Evolutionary conservation across 164 flowering plant species (phyloP), one percentile per base, ranked within the genome.

Genomic region (Warburgia ugandensis): DNA sequence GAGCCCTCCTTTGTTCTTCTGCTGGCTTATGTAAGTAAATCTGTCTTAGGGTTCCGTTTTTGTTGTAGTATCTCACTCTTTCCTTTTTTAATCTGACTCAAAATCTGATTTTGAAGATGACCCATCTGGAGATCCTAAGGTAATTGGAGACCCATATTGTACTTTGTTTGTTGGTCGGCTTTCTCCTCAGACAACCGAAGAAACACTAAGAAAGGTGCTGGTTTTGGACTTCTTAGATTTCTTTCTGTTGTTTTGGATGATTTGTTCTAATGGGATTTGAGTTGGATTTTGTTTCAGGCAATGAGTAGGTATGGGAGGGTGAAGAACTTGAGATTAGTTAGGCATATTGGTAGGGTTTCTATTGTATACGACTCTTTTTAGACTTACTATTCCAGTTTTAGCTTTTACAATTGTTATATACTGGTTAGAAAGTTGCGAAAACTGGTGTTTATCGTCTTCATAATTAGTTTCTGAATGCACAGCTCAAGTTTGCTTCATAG

Each of bases 251-350:
- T 2, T 9, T 50, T 29, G 21, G 21, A 23, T 33, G 2, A 1
- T 32, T 30, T 21, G 11, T 50, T n/a, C 57, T 39, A 32, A 6
- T 49, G 19, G 16, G 1, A 23, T 48, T 53, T 11, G 9, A 25
- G 19, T 43, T 35, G 5, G 19, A 48, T 22, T 21, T 3, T 25
- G 26, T 29, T 52, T 21, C 33, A 86, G 94, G 90, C 78, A 31
- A 86, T 91, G 97, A 73, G 81, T 64, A 81, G 73, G 67, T 86
- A 76, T 70, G 97, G 97, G 14, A 66, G 69, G 48, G 86, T 91
- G 56, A 84, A 79, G 73, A 76, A 73, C 61, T 53, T 86, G 68
- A 79, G 94, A 21, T 68, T 91, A 68, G 89, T 91, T 48, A 77
- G 97, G 50, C 68, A 91, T 56, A 86, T 83, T 50, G 97, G 95